A percentile compares a stretch with the other conserved stretches of the same genome.
Evolutionary conservation across 768 basidiomycete species (phyloP).

Genomic region (Suillus americanus): DNA sequence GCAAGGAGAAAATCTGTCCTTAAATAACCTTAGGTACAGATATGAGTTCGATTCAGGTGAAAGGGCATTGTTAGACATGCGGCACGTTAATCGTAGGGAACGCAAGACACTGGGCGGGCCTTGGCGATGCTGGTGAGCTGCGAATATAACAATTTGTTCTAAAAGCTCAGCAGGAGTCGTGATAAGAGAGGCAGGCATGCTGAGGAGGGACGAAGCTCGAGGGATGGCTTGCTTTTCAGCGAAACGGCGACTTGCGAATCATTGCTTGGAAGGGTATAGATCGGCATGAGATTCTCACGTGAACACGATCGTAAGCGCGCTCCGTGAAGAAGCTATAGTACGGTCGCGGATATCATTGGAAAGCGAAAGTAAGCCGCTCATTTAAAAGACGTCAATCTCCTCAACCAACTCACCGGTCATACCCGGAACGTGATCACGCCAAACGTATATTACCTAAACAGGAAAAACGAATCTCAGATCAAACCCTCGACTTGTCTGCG

Average conservation of each 20-base stretch:
- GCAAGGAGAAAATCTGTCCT: conserved; percentile 45
- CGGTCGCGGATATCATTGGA: conserved; percentile 13
- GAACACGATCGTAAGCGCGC: conserved; percentile 10
- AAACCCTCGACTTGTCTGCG: conserved; percentile 6
- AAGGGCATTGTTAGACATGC: conserved; percentile 28
- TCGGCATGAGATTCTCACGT: conserved; percentile 29
- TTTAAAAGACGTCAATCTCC: not conserved
- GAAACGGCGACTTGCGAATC: conserved; percentile 26
- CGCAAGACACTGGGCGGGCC: conserved; percentile 35
- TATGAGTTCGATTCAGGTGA: conserved; percentile 24
- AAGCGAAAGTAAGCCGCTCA: conserved; percentile 8
- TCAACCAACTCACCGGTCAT: conserved; percentile 14
- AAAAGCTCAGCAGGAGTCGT: conserved; percentile 34
- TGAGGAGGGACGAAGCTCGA: conserved; percentile 13
- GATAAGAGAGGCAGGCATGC: conserved; percentile 35
- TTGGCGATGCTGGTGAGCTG: conserved; percentile 27
- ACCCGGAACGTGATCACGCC: conserved; percentile 20
- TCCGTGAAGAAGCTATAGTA: not conserved
- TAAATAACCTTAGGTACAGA: conserved; percentile 42
- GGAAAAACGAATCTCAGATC: conserved; percentile 31
- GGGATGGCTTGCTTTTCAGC: conserved; percentile 23
- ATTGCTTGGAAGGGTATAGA: conserved; percentile 27
- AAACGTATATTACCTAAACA: conserved; percentile 23
- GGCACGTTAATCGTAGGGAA: conserved; percentile 35
- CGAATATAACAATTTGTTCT: conserved; percentile 35